phyloP scores from a whole-genome alignment of 1,284 basidiomycete genomes.

The Apiotrichum domesticum region DNA sequence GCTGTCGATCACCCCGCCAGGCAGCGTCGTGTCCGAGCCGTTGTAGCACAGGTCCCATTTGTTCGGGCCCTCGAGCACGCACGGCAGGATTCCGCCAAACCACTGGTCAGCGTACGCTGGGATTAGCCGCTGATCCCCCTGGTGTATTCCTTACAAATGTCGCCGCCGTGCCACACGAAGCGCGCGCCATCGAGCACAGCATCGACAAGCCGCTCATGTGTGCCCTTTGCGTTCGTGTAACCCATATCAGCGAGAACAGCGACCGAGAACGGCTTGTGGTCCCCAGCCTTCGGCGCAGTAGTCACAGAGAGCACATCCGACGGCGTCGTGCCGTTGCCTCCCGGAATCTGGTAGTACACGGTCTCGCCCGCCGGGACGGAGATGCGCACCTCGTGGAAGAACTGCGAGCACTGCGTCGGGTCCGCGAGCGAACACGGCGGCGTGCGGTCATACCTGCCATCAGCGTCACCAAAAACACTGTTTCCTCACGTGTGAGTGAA shows the following conservation, averaged over 20 bases:
- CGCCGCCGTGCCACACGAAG: conserved; percentile 39
- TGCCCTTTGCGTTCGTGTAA: conserved; percentile 39
- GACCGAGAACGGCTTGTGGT: conserved; percentile 22
- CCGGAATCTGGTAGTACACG: conserved; percentile 33
- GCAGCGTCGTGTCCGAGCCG: conserved; percentile 16
- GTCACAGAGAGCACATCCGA: conserved; percentile 23
- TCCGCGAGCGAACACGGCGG: conserved; percentile 25
- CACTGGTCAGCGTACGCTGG: conserved; percentile 41
- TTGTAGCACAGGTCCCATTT: conserved; percentile 28
- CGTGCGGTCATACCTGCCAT: conserved; percentile 24
- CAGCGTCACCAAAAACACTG: neutral
- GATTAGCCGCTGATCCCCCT: no score
- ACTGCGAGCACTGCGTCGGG: conserved; percentile 29
- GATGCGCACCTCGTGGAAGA: conserved; percentile 32
- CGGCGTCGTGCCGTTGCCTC: conserved; percentile 29
- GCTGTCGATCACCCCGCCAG: conserved; percentile 14
- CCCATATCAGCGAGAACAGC: conserved; percentile 43
- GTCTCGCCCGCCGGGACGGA: conserved; percentile 16
- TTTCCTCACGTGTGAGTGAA: conserved; percentile 17
- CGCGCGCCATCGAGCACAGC: conserved; percentile 22
- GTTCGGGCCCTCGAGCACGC: conserved; percentile 1
- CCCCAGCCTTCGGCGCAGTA: conserved; percentile 20
- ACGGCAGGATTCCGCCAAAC: conserved; percentile 24
- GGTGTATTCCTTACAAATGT: conserved; percentile 22
- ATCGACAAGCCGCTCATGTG: conserved; percentile 26